Conservation (phyloP, 2,329 filamentous ascomycete species). For the Fonsecaea pedrosoi region DNA sequence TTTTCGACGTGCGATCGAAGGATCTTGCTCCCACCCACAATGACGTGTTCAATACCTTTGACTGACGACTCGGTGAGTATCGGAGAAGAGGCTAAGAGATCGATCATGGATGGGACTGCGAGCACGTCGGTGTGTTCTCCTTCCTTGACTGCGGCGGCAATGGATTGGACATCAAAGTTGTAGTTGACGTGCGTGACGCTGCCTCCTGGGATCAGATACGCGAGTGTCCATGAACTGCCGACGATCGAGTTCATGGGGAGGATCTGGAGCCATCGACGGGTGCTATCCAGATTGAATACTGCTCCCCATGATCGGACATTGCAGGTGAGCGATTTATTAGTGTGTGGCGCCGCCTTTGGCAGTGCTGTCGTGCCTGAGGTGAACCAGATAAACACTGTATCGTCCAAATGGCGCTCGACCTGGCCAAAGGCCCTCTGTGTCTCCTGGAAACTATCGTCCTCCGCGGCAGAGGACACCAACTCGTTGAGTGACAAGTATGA, state of each 20-base stretch:
- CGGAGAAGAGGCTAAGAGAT: constrained; percentile 9
- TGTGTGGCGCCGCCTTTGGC: constrained; percentile 21
- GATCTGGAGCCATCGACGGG: constrained; percentile 20
- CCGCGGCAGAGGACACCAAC: background rate
- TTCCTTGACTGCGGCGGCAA: constrained; percentile 7
- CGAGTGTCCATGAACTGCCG: constrained; percentile 24
- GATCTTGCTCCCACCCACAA: constrained; percentile 23
- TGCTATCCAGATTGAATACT: constrained; percentile 10
- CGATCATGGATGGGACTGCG: constrained; percentile 23
- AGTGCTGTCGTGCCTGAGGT: constrained; percentile 24
- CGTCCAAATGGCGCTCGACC: constrained; percentile 3
- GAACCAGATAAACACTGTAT: constrained; percentile 22
- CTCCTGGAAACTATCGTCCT: background rate
- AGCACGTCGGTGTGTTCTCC: constrained; percentile 22
- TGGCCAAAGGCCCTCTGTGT: background rate
- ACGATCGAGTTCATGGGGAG: constrained; percentile 28
- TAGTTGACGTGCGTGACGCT: constrained; percentile 22
- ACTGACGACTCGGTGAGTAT: background rate
- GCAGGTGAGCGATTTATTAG: constrained; percentile 13
- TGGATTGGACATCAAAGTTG: constrained; percentile 9
- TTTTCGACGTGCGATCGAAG: constrained; percentile 20
- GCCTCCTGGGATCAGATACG: constrained; percentile 21
- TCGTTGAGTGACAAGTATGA: constrained; percentile 4
- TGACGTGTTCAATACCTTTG: constrained; percentile 13
- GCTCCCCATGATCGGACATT: constrained; percentile 21